Base-by-base conservation (phyloP, 805 yeast genomes). In the Yarrowia hollandica region DNA sequence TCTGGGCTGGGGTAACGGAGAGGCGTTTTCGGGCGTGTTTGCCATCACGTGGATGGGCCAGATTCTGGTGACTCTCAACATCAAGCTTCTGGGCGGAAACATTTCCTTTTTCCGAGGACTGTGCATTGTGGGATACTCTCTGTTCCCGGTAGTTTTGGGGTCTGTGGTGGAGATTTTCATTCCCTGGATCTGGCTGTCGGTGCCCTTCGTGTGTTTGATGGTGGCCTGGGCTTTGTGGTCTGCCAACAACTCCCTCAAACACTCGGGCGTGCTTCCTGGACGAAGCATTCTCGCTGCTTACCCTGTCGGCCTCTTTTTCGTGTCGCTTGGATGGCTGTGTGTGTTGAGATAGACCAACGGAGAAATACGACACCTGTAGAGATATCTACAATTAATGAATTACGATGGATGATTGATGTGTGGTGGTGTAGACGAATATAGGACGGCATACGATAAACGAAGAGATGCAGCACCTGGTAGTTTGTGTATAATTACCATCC, bases 41-140 rank as follows among this genome's bases (percentile, higher is more conserved):
- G 74, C 84, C 3, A 73, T 83, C 64, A 78, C 81, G 25, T 85
- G 90, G 90, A 63, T 81, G 11, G 83, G 86, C 59, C 82, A 77
- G 66, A 75, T 82, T 18, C 71, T 83, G 21, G 80, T 83, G 56
- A 85, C 89, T 1, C 67, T 83, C 62, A 85, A 85, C 69, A 82
- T 84, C 65, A 86, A 85, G 69, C 74, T 85, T 26, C 72, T 85
- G 8, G 82, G 82, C 14, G 82, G 82, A 5, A 74, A 81, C 15
- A 82, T 85, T 35, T 82, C 88, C 2, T 84, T 82, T 66, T 75
- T 85, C 74, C 82, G 82, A 46, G 89, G 89, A 2, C 74, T 85
- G 56, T 82, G 86, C 62, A 84, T 88, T 25, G 79, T 84, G 5
- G 90, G 90, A 0, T 85, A 85, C 73, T 82, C 86, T 12, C 71